Evolutionary conservation across 208 protist genomes (phyloP).

Genomic region (Leishmania tropica): DNA sequence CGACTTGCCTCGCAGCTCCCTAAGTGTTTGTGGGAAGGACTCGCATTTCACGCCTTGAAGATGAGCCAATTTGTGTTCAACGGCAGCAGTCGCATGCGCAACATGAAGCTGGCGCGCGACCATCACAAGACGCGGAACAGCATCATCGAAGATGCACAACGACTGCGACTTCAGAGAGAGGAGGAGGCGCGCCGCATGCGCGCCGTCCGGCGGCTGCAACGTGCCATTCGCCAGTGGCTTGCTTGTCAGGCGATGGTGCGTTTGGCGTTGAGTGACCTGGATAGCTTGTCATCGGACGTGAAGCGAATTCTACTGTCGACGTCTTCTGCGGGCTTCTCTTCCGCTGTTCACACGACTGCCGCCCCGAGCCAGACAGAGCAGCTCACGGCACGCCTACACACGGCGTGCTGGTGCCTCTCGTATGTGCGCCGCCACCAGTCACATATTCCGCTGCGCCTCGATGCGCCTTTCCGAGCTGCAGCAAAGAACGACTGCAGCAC

Average conservation of each 20-base stretch:
- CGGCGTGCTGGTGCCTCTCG: slow-evolving; percentile 37
- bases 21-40: neutral
- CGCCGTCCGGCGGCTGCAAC: slow-evolving; percentile 50
- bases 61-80: slow-evolving; percentile 67
- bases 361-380: neutral
- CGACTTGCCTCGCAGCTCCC: neutral
- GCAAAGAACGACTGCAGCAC: neutral
- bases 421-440: slow-evolving; percentile 28
- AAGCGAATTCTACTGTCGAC: neutral
- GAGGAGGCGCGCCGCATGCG: slow-evolving; percentile 37
- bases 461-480: neutral
- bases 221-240: slow-evolving; percentile 47
- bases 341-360: neutral
- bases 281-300: slow-evolving; percentile 7
- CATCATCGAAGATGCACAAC: slow-evolving; percentile 58
- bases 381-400: slow-evolving; percentile 24
- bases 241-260: slow-evolving; percentile 25
- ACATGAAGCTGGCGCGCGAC: slow-evolving; percentile 68
- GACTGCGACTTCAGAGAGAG: slow-evolving; percentile 51
- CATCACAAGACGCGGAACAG: slow-evolving; percentile 48
- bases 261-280: slow-evolving; percentile 26
- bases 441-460: slow-evolving; percentile 23
- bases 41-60: neutral
- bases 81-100: slow-evolving; percentile 60
- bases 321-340: neutral